Evolutionary conservation across 306 rosid genomes (phyloP).

Genomic region (Arachis stenosperma): DNA sequence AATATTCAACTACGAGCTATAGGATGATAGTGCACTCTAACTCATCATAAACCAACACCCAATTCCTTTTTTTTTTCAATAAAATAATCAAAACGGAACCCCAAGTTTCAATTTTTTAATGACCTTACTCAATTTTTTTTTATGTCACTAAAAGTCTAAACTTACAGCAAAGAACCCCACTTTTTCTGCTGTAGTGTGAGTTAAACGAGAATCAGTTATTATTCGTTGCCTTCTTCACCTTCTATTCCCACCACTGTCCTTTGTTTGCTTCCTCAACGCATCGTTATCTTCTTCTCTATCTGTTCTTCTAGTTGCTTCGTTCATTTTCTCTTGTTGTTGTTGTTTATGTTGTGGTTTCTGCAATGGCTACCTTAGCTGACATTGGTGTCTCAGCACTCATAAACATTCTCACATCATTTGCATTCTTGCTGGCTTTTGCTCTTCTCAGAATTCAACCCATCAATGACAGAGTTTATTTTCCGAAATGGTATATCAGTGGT

Average conservation of each 20-base stretch:
- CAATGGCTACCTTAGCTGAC: slow-evolving; percentile 85
- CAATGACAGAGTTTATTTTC: slow-evolving; percentile 91
- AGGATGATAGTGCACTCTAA: slow-evolving; percentile 29
- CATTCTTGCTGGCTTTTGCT: slow-evolving; percentile 88
- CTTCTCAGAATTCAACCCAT: slow-evolving; percentile 83
- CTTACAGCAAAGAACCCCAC: slow-evolving; percentile 38
- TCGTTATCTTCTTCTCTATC: neutral
- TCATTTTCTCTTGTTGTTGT: neutral
- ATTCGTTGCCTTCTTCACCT: slow-evolving; percentile 43
- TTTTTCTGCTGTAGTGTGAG: slow-evolving; percentile 17
- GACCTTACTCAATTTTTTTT: neutral
- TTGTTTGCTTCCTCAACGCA: slow-evolving; percentile 16
- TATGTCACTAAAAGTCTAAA: slow-evolving; percentile 23
- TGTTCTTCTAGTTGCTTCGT: neutral
- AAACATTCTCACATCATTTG: slow-evolving; percentile 73
- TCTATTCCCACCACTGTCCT: slow-evolving; percentile 19
- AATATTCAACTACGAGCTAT: neutral
- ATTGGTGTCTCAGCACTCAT: slow-evolving; percentile 90
- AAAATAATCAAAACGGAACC: neutral
- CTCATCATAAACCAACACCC: slow-evolving; percentile 44
- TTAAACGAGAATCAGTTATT: slow-evolving; percentile 37
- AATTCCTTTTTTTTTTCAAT: slow-evolving; percentile 10
- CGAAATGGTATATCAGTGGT: slow-evolving; percentile 83
- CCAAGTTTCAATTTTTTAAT: neutral
- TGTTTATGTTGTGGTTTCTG: slow-evolving; percentile 23